Conservation (phyloP, 768 basidiomycete genomes). For the Calocybe cyanea region DNA sequence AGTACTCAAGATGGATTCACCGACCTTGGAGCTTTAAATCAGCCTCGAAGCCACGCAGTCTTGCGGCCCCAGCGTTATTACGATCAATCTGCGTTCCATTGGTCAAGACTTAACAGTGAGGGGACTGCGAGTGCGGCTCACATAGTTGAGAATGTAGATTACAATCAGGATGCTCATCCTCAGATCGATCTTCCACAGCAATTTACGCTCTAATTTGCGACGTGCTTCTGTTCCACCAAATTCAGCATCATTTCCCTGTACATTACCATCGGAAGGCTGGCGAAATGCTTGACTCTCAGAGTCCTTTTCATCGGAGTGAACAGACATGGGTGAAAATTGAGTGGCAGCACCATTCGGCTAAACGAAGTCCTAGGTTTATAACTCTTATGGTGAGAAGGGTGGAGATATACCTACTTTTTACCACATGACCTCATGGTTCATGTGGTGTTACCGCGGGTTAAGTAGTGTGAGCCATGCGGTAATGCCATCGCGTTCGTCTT, state of each 20-base stretch:
- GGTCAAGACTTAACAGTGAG: constrained; percentile 16
- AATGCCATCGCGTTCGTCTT: too few species aligned
- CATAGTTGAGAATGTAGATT: constrained; percentile 47
- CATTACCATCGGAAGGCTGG: constrained; percentile 2
- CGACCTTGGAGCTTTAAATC: constrained; percentile 53
- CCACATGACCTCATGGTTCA: constrained; percentile 2
- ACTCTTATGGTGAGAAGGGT: background rate
- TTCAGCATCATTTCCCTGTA: constrained; percentile 21
- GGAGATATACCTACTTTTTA: constrained; percentile 1
- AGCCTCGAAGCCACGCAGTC: constrained; percentile 60
- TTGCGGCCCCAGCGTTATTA: constrained; percentile 67
- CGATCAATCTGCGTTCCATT: constrained; percentile 56
- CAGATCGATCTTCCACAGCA: constrained; percentile 48
- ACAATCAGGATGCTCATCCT: constrained; percentile 46
- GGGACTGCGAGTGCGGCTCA: constrained; percentile 5
- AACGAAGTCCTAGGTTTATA: background rate
- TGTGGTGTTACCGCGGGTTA: background rate
- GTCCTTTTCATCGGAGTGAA: constrained; percentile 17
- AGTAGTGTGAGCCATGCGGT: too few species aligned
- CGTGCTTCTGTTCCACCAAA: constrained; percentile 25
- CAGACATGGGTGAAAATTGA: constrained; percentile 12
- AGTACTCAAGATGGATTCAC: too few species aligned
- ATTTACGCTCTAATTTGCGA: constrained; percentile 25
- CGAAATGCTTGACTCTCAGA: constrained; percentile 6
- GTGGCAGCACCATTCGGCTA: background rate